A percentile compares a stretch with the other conserved stretches of the same genome.
Conservation (phyloP, 495 filamentous ascomycete species). For the Annulohypoxylon nitens region DNA sequence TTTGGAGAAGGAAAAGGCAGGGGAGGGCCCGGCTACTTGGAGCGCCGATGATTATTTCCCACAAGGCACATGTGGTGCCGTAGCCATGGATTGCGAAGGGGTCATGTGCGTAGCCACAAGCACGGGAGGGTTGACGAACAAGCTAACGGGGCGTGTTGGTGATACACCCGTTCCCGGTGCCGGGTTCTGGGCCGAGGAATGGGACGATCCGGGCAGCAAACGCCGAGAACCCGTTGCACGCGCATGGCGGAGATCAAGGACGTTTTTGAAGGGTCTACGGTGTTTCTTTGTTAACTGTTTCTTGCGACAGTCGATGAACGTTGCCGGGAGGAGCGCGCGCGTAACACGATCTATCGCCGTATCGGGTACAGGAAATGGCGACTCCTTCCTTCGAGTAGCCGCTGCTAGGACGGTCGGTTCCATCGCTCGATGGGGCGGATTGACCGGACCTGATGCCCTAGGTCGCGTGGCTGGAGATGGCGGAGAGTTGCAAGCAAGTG, state of each 20-base stretch:
- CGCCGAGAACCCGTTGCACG: background rate
- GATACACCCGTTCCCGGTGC: conserved; percentile 90
- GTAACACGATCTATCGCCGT: conserved; percentile 73
- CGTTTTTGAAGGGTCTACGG: conserved; percentile 48
- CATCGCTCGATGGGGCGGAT: conserved; percentile 71
- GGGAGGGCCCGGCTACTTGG: conserved; percentile 54
- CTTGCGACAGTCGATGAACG: conserved; percentile 36
- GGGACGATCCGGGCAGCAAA: conserved; percentile 59
- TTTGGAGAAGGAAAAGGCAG: conserved; percentile 65
- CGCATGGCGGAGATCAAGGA: conserved; percentile 29
- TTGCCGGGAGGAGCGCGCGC: conserved; percentile 13
- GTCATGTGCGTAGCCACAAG: conserved; percentile 83
- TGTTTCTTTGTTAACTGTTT: conserved; percentile 66
- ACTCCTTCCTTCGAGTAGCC: conserved; percentile 83
- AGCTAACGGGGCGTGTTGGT: conserved; percentile 84
- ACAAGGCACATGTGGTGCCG: conserved; percentile 88
- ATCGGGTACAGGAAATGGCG: conserved; percentile 91
- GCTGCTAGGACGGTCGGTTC: conserved; percentile 79
- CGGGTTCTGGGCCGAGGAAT: conserved; percentile 92
- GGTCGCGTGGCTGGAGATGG: conserved; percentile 73
- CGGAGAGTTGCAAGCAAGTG: conserved; percentile 82
- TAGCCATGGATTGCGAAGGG: conserved; percentile 79
- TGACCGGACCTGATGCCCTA: conserved; percentile 65
- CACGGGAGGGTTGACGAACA: conserved; percentile 91
- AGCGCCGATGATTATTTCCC: conserved; percentile 72